Evolutionary conservation across 768 basidiomycete species (phyloP).

Genomic region (Amyloporia xantha): DNA sequence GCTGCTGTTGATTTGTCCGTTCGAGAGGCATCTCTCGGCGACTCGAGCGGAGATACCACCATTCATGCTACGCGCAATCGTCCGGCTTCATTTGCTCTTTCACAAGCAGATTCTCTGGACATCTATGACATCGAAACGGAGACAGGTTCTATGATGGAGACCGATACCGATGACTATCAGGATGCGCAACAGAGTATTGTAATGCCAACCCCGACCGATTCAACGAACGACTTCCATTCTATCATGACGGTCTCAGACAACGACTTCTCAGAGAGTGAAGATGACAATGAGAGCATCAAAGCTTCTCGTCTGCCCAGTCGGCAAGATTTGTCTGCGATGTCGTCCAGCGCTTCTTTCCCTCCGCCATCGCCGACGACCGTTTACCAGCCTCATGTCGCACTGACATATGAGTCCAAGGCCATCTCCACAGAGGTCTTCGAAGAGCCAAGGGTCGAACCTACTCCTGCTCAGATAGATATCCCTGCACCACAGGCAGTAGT

Average conservation of each 20-base stretch:
- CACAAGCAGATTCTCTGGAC: conserved; percentile 30
- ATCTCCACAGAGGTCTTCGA: conserved; percentile 26
- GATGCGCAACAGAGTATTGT: conserved; percentile 66
- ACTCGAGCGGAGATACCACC: conserved; percentile 27
- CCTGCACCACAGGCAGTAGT: conserved; percentile 18
- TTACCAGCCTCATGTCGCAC: conserved; percentile 17
- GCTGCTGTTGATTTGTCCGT: conserved; percentile 3
- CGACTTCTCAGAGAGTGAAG: conserved; percentile 53
- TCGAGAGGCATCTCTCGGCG: conserved; percentile 10
- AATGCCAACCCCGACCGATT: conserved; percentile 59
- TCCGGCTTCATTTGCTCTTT: conserved; percentile 17
- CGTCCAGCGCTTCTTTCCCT: conserved; percentile 18
- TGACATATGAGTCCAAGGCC: conserved; percentile 47
- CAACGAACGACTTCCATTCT: conserved; percentile 73
- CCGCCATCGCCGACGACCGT: conserved; percentile 7
- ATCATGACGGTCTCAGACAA: conserved; percentile 64
- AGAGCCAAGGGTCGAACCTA: conserved; percentile 6
- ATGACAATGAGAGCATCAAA: conserved; percentile 71
- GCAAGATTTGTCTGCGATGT: conserved; percentile 22
- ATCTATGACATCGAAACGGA: conserved; percentile 42
- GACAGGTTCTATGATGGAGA: conserved; percentile 49
- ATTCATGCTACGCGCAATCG: conserved; percentile 15
- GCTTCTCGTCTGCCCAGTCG: conserved; percentile 40
- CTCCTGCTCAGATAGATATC: conserved; percentile 10
- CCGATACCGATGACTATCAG: conserved; percentile 64